Conservation (phyloP, 371 early-diverging fungal genomes). For the Vairimorpha apis region DNA sequence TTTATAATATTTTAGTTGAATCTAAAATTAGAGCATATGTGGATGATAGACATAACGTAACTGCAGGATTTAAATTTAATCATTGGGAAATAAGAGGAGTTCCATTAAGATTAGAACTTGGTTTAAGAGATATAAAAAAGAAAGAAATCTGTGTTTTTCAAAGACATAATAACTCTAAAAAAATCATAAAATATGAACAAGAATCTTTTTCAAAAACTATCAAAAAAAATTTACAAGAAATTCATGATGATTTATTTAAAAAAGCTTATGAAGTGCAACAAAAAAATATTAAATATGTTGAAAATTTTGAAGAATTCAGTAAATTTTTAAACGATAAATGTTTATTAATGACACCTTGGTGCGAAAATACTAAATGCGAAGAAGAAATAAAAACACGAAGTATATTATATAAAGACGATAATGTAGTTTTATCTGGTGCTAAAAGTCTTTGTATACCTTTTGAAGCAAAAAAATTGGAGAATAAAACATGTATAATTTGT, state of each 20-base stretch:
- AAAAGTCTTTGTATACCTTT: conserved; percentile 97
- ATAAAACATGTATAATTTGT: conserved; percentile 73
- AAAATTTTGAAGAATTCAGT: conserved; percentile 82
- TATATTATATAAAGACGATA: conserved; percentile 61
- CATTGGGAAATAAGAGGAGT: conserved; percentile 98
- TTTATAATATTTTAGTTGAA: conserved; percentile 68
- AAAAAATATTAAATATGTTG: conserved; percentile 69
- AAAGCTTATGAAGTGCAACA: conserved; percentile 76
- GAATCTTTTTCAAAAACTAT: conserved; percentile 62
- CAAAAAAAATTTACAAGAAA: conserved; percentile 67
- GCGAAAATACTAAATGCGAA: conserved; percentile 81
- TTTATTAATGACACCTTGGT: conserved; percentile 86
- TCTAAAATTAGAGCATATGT: conserved; percentile 76
- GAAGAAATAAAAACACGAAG: conserved; percentile 85
- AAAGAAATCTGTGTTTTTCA: conserved; percentile 73
- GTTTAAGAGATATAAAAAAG: conserved; percentile 84
- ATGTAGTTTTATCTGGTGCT: conserved; percentile 90
- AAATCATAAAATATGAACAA: conserved; percentile 63
- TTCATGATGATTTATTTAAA: conserved; percentile 82
- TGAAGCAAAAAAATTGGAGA: conserved; percentile 69
- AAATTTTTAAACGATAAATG: conserved; percentile 77
- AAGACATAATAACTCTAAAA: conserved; percentile 74
- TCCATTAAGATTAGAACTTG: conserved; percentile 91
- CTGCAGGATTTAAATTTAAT: conserved; percentile 97
- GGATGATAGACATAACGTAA: conserved; percentile 81